These are phyloP conservation scores for Cutaneotrichosporon cyanovorans DNA, from an alignment of 1,284 basidiomycete genomes.

Conservation along the genomic window DNA sequence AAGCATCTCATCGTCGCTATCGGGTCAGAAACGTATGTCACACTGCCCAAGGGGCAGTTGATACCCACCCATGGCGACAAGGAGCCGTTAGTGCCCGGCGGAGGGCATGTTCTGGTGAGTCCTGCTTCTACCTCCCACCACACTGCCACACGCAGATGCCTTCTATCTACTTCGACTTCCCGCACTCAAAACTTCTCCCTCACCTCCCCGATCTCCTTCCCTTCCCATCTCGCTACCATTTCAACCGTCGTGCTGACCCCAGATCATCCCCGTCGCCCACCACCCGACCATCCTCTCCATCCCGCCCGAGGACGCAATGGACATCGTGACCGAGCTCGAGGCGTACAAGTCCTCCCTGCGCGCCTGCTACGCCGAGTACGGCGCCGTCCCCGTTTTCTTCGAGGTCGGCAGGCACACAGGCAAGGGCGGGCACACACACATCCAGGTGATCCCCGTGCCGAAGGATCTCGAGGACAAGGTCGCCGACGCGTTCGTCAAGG, in stretches of 20 bases:
- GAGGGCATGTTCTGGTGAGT: slow-evolving; percentile 71
- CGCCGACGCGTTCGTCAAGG: slow-evolving; percentile 60
- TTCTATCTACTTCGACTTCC: too few species aligned
- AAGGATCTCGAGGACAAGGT: slow-evolving; percentile 55
- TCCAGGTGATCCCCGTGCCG: slow-evolving; percentile 80
- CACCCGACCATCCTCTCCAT: slow-evolving; percentile 60
- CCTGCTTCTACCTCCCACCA: too few species aligned
- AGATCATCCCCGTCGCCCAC: slow-evolving; percentile 71
- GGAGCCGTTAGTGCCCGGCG: slow-evolving; percentile 65
- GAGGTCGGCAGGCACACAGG: slow-evolving; percentile 76
- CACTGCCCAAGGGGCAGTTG: slow-evolving; percentile 86
- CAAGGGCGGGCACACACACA: slow-evolving; percentile 87
- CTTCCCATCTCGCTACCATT: too few species aligned
- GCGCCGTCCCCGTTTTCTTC: slow-evolving; percentile 65
- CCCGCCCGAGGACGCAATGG: slow-evolving; percentile 63
- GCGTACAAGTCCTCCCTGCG: slow-evolving; percentile 71
- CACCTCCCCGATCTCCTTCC: too few species aligned
- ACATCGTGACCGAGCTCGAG: slow-evolving; percentile 72
- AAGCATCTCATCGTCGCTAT: slow-evolving; percentile 93
- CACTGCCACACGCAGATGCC: neutral
- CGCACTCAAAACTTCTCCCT: too few species aligned
- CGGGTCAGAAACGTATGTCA: slow-evolving; percentile 83
- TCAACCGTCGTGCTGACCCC: slow-evolving; percentile 8
- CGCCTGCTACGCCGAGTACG: slow-evolving; percentile 63
- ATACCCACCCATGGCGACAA: slow-evolving; percentile 57